Conservation (phyloP, 306 rosid genomes). For the Trifolium repens region DNA sequence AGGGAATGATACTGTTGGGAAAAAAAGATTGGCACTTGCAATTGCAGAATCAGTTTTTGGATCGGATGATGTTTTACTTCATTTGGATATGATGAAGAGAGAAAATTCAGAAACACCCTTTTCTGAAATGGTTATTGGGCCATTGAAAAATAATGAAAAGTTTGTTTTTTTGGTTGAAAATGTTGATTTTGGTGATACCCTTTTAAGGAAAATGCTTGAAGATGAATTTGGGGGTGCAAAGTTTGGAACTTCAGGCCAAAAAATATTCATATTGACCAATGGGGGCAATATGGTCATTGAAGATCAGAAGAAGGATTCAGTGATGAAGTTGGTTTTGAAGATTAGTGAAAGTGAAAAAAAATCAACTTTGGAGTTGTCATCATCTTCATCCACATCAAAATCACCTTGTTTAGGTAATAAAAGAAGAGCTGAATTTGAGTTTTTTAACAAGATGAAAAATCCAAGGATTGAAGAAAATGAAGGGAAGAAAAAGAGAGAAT, state of each 20-base stretch:
- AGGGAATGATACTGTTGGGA: conserved; percentile 79
- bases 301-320: conserved; percentile 46
- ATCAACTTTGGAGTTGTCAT: conserved; percentile 41
- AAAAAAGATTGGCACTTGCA: conserved; percentile 70
- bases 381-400: conserved; percentile 27
- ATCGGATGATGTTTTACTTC: conserved; percentile 59
- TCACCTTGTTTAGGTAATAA: conserved; percentile 55
- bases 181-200: conserved; percentile 68
- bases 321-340: conserved; percentile 65
- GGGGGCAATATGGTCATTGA: conserved; percentile 41
- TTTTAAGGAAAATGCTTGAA: conserved; percentile 60
- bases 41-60: conserved; percentile 83
- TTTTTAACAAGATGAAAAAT: conserved; percentile 56
- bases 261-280: conserved; percentile 63
- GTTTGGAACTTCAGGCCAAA: conserved; percentile 56
- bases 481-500: conserved; percentile 41
- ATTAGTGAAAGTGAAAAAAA: conserved; percentile 53
- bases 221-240: conserved; percentile 60
- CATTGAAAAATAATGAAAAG: conserved; percentile 58
- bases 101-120: conserved; percentile 40
- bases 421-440: conserved; percentile 73
- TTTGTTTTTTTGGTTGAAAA: conserved; percentile 75
- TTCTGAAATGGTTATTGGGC: conserved; percentile 49
- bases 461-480: conserved; percentile 59
- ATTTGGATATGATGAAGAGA: conserved; percentile 53